Evolutionary conservation across 192 early-diverging fungal species (phyloP), one percentile per base, ranked within the genome.

Genomic region (Pilobolus umbonatus): DNA sequence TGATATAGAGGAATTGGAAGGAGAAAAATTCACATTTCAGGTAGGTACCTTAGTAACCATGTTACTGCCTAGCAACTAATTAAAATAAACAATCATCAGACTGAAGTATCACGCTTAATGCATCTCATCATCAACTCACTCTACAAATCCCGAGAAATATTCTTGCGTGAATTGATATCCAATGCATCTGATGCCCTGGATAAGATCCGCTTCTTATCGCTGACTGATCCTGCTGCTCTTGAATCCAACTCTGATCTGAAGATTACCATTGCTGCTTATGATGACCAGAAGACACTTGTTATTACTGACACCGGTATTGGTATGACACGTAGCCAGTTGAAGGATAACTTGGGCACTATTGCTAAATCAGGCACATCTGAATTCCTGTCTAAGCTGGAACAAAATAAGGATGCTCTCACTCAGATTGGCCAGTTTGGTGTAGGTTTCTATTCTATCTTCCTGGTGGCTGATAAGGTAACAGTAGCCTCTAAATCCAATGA

Each of bases 371-470:
- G 97, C 7, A 98, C 97, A 1, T 82, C 85, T 29, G 93, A 93
- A 52, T 95, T 93, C 65, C 62, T 95, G 57, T 77, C 89, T 57
- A 80, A 85, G 15, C 65, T 94, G 50, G 89, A 94, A 48, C 77
- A 84, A 19, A 84, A 91, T 67, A 82, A 89, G 31, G 85, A 93
- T 63, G 74, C 78, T 35, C 79, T 80, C 71, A 80, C 82, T 26
- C 77, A 96, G 58, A 96, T 96, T 58, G 97, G 97, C 40, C 94
- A 99, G 76, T 99, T 99, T 74, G 97, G 97, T 85, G 95, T 98
- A 26, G 95, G 97, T 30, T 99, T 99, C 77, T 99, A 99, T 80
- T 95, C 93, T 28, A 93, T 91, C 14, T 99, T 94, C 69, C 79
- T 96, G 73, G 91, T 94, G 14, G 95, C 95, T 28, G 95, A 99